These are phyloP conservation scores for Candida taoyuanica DNA, from an alignment of 805 yeast genomes.

Conservation along the genomic window DNA sequence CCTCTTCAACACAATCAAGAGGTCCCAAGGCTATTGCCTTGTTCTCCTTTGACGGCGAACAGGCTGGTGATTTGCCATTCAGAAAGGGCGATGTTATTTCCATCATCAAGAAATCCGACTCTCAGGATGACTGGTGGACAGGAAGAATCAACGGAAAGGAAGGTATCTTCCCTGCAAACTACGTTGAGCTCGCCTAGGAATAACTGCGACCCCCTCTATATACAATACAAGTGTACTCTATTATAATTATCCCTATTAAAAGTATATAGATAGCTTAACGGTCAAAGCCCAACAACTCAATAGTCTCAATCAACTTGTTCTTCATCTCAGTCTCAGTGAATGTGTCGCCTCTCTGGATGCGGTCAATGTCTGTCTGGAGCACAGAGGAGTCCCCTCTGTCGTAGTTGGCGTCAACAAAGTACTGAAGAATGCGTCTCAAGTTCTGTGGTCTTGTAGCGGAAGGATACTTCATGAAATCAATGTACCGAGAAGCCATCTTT, in stretches of 20 bases:
- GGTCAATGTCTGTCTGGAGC: constrained; percentile 11
- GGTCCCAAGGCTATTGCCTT: constrained; percentile 86
- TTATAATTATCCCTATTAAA: neutral
- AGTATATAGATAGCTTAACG: constrained; percentile 15
- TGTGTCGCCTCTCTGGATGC: constrained; percentile 16
- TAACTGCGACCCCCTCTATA: neutral
- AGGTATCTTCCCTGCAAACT: constrained; percentile 97
- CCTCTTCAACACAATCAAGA: constrained; percentile 18
- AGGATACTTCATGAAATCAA: constrained; percentile 32
- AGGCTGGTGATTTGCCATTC: constrained; percentile 88
- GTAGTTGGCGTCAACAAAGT: constrained; percentile 30
- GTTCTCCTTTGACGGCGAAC: constrained; percentile 86
- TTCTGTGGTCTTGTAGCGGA: constrained; percentile 31
- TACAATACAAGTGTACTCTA: neutral
- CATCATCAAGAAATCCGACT: constrained; percentile 77
- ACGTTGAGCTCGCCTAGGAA: constrained; percentile 62
- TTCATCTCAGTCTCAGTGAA: constrained; percentile 11
- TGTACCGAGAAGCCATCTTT: constrained; percentile 27
- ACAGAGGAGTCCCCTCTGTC: constrained; percentile 29
- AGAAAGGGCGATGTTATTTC: constrained; percentile 92
- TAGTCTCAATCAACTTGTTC: constrained; percentile 16
- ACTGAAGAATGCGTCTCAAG: constrained; percentile 30
- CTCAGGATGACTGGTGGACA: constrained; percentile 98
- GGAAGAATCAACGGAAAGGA: constrained; percentile 79
- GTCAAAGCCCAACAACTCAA: constrained; percentile 24